Percentiles rank a stretch among this genome's conserved stretches.
Conservation (phyloP, 371 early-diverging fungal species). For the Mucor ambiguus region DNA sequence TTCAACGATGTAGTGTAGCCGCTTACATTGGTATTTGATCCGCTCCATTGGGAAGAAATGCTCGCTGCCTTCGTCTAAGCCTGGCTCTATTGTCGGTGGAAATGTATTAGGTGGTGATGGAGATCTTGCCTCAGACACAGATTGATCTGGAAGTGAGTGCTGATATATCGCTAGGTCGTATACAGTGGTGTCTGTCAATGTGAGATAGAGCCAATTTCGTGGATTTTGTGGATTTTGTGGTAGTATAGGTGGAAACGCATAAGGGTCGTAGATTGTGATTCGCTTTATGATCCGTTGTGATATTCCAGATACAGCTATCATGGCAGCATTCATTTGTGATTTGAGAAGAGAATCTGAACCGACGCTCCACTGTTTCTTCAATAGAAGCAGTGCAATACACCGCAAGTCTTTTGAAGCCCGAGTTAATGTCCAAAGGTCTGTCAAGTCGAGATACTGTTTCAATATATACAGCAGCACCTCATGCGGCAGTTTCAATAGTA, state of each 20-base stretch:
- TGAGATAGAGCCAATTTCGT: not conserved
- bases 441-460: constrained; percentile 3
- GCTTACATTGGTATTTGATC: constrained; percentile 4
- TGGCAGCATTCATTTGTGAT: not conserved
- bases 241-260: constrained; percentile 6
- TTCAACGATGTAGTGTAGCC: not conserved
- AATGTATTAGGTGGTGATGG: not conserved
- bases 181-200: not conserved
- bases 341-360: not conserved
- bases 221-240: constrained; percentile 1
- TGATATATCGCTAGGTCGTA: not conserved
- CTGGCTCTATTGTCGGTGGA: constrained; percentile 14
- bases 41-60: constrained; percentile 3
- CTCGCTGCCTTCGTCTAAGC: constrained; percentile 5
- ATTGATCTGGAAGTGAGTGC: not conserved
- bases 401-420: constrained; percentile 7
- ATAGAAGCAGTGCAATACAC: not conserved
- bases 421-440: constrained; percentile 10
- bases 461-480: not conserved
- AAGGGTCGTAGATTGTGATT: constrained; percentile 12
- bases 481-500: not conserved
- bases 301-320: not conserved
- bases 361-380: not conserved
- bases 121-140: not conserved
- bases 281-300: constrained; percentile 8